These are phyloP conservation scores for Lactarius hatsudake DNA, from an alignment of 768 basidiomycete species.

Conservation along the genomic window DNA sequence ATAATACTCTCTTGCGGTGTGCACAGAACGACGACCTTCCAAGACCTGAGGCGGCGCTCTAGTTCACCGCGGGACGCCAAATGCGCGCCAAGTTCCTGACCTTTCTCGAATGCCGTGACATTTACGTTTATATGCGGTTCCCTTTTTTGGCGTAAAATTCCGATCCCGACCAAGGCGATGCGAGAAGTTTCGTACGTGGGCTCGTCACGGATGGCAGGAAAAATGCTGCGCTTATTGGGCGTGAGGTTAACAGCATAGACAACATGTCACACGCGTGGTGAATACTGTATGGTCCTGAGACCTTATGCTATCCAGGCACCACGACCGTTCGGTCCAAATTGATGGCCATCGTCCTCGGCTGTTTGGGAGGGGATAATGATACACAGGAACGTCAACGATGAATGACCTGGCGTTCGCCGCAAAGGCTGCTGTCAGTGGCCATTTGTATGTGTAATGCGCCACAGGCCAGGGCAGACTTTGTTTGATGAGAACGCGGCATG, in stretches of 20 bases:
- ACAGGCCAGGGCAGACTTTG: constrained; percentile 2
- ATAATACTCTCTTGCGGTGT: not conserved
- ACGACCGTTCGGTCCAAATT: not conserved
- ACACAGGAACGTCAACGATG: not conserved
- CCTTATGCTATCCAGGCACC: not conserved
- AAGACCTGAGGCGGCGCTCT: not conserved
- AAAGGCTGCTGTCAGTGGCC: not conserved
- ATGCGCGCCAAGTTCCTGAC: not conserved
- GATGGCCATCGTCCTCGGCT: not conserved
- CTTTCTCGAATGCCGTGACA: not conserved
- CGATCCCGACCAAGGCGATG: not conserved
- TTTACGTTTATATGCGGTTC: not conserved
- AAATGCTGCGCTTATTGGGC: not conserved
- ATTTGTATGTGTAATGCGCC: not conserved
- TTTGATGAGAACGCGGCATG: constrained; percentile 2
- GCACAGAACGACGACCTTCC: not conserved
- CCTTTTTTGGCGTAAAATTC: not conserved
- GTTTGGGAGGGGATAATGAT: constrained; percentile 5
- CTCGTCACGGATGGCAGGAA: not conserved
- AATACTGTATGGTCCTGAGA: not conserved
- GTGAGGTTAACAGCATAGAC: not conserved
- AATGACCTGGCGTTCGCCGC: constrained; percentile 2
- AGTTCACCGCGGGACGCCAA: not conserved
- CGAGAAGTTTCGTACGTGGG: not conserved
- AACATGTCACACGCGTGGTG: not conserved